A percentile compares a stretch with the other conserved stretches of the same genome.
These are phyloP conservation scores for Vicia faba DNA, from an alignment of 306 rosid genomes.

Conservation along the genomic window DNA sequence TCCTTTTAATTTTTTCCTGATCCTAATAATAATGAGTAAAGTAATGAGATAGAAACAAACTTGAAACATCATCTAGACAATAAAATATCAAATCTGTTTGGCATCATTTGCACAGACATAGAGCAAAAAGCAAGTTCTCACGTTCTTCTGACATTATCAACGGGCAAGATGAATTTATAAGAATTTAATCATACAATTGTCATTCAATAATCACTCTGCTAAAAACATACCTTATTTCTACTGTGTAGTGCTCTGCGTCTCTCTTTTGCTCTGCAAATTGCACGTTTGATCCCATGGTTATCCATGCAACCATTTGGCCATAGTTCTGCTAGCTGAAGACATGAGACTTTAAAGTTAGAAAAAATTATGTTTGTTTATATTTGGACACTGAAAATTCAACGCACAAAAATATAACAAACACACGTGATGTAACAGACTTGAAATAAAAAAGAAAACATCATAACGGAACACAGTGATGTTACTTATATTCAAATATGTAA, in stretches of 20 bases:
- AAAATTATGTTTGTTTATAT: background rate
- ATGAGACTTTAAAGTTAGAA: conserved; percentile 24
- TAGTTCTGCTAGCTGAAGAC: conserved; percentile 79
- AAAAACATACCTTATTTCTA: conserved; percentile 61
- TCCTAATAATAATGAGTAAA: conserved; percentile 54
- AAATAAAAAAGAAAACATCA: background rate
- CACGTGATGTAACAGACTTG: background rate
- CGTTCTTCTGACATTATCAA: background rate
- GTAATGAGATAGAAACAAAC: conserved; percentile 19
- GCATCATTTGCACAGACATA: conserved; percentile 8
- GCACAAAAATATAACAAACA: background rate
- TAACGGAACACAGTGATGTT: background rate
- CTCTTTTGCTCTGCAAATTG: conserved; percentile 82
- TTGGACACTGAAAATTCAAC: conserved; percentile 12
- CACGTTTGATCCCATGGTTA: conserved; percentile 90
- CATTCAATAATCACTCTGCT: background rate
- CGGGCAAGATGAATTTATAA: background rate
- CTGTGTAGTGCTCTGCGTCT: conserved; percentile 64
- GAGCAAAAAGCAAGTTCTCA: conserved; percentile 11
- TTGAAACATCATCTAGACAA: conserved; percentile 9
- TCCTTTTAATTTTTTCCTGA: conserved; percentile 71
- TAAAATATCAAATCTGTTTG: conserved; percentile 25
- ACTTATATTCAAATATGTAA: conserved; percentile 22
- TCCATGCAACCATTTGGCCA: conserved; percentile 97
- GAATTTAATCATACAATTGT: background rate